Base-by-base conservation (phyloP, 2,329 filamentous ascomycete species). In the Diaporthe ilicicola region DNA sequence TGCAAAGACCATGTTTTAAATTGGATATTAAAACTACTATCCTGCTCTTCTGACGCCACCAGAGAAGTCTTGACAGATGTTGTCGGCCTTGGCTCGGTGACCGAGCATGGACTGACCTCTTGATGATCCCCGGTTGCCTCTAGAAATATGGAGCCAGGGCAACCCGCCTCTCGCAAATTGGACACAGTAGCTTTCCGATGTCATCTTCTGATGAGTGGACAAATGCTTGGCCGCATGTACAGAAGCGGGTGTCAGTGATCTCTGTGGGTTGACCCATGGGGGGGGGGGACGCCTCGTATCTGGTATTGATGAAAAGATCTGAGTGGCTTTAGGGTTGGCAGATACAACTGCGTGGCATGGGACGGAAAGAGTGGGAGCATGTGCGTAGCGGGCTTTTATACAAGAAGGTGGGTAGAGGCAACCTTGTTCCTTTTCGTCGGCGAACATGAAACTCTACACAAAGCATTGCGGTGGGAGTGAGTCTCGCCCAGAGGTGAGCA, bases 251-350 rank as follows among this genome's bases (percentile, higher is more conserved):
- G 9, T 50, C n/a, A 4, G 44, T 24, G n/a, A 29, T 56, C 13
- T 53, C 24, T 9, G 51, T 67, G 22, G 65, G 39, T 10, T 56
- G 65, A 27, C 24, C 53, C 65, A 56, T 56, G n/a, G n/a, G n/a
- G n/a, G n/a, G n/a, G n/a, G n/a, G n/a, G n/a, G n/a, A n/a, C n/a
- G n/a, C n/a, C n/a, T 12, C 27, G 24, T 55, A 37, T 44, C 6
- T 9, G 8, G 56, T 9, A 9, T 46, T 32, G 17, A n/a, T 22
- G 29, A 17, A 24, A 24, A 4, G 17, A n/a, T 48, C 34, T 12
- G 1, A 3, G 32, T 19, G 10, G 19, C 7, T 48, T 34, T 6
- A 22, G 8, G 29, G 44, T 9, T 39, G 24, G 44, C 29, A 48
- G 15, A 19, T 64, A 50, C 59, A 37, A 64, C 29, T 24, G 29